Base-by-base conservation (phyloP, 2,329 filamentous ascomycete genomes). In the Penicillium sp. region DNA sequence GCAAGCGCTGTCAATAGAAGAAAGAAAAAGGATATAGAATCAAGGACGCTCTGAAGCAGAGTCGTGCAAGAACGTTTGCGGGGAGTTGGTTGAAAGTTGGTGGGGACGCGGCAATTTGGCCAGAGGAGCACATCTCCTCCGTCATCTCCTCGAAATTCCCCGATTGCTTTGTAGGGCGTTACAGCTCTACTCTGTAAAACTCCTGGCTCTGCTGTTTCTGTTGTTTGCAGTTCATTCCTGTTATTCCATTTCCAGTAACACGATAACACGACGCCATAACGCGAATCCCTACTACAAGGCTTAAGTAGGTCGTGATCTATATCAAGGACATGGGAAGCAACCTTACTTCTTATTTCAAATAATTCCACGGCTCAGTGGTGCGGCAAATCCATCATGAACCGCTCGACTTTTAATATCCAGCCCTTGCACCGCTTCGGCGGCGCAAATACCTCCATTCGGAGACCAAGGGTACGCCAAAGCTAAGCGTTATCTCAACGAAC, bases 361-460 rank as follows among this genome's bases (percentile, higher is more conserved):
- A 38, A 43, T 32, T 8, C 14, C 18, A 32, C 41, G 13, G 10
- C 26, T 13, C 26, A 46, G 34, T 52, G 46, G 36, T 34, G 11
- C 16, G 16, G 43, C 19, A 16, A 40, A 30, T 4, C 30, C 38
- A 53, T 16, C 10, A 75, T 76, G 73, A 68, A 68, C 56, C 63
- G 58, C 23, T 61, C 65, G 39, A 49, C 58, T n/a, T 91, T 91
- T 69, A 72, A 84, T 23, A 83, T 91, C 57, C 83, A 88, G 62
- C 88, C 89, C n/a, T 75, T 89, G 50, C 77, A 80, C 53, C 84
- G 86, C 45, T 93, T 93, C 69, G 76, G 77, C 38, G 86, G 87
- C 53, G 78, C 79, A 45, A 87, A 84, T 67, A 84, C 89, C 56
- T 81, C 87, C 3, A 87, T 95, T 57, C 86, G 87, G 67, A 80